A percentile compares a stretch with the other conserved stretches of the same genome.
Evolutionary conservation across 2,329 filamentous ascomycete genomes (phyloP).

Genomic region (Diaporthe helianthi): DNA sequence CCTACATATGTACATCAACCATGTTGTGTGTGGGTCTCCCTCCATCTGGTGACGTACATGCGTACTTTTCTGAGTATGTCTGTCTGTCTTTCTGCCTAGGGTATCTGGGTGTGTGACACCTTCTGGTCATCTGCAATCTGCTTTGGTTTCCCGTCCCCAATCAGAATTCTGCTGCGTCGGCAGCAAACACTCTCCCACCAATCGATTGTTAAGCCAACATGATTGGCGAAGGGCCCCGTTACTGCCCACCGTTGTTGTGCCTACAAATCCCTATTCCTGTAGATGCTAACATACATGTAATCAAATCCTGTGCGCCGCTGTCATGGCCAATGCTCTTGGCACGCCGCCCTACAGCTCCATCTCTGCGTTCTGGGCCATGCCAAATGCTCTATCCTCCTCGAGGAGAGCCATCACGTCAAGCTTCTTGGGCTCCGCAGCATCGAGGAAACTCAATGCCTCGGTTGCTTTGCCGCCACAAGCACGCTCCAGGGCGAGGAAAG

Average conservation of each 20-base stretch:
- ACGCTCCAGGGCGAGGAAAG: constrained; percentile 80
- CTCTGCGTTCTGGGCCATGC: constrained; percentile 27
- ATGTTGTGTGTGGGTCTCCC: background rate
- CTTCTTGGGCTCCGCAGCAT: constrained; percentile 44
- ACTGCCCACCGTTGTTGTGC: background rate
- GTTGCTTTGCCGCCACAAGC: constrained; percentile 76
- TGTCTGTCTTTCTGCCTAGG: background rate
- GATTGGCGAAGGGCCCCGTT: background rate
- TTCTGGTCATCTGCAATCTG: constrained; percentile 14
- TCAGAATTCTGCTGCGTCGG: background rate
- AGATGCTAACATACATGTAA: background rate
- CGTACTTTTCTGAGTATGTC: background rate
- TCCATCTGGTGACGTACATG: background rate
- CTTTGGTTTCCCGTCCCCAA: background rate
- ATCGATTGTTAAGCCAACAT: background rate
- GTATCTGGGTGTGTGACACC: no score
- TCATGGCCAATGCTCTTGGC: background rate
- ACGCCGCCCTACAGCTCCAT: constrained; percentile 26
- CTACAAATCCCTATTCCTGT: background rate
- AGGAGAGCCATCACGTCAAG: constrained; percentile 46
- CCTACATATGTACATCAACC: background rate
- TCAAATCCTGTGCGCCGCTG: no score
- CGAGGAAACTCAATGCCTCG: constrained; percentile 60
- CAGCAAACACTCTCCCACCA: background rate
- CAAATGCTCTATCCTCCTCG: constrained; percentile 36